Evolutionary conservation across 306 rosid species (phyloP).

Genomic region (Astragalus membranaceus): DNA sequence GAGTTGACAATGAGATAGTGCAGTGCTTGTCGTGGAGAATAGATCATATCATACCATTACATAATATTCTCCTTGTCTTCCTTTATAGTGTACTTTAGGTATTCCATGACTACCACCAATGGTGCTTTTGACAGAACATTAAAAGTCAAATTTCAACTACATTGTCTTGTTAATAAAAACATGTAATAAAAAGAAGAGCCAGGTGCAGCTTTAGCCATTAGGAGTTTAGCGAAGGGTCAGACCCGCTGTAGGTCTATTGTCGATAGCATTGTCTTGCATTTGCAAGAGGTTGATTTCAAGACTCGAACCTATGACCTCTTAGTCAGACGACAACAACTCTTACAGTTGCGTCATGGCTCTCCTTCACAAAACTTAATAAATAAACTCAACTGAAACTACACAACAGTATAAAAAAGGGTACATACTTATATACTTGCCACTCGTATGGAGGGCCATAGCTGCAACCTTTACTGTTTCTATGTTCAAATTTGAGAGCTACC

Average conservation of each 20-base stretch:
- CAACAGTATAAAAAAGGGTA: neutral
- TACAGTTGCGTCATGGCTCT: neutral
- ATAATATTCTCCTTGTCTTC: slow-evolving; percentile 91
- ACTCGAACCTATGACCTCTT: neutral
- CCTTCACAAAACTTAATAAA: neutral
- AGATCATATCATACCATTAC: slow-evolving; percentile 72
- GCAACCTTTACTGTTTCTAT: slow-evolving; percentile 97
- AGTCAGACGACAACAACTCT: neutral
- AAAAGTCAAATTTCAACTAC: neutral
- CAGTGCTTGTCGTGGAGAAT: neutral
- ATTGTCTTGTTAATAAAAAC: neutral
- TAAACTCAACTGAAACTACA: neutral
- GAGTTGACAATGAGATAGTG: neutral
- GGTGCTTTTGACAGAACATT: slow-evolving; percentile 44
- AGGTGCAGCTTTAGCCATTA: neutral
- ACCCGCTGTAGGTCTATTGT: neutral
- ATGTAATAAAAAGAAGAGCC: neutral
- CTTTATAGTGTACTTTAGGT: slow-evolving; percentile 93
- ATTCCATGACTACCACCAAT: slow-evolving; percentile 99
- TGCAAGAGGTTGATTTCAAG: neutral
- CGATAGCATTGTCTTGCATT: neutral
- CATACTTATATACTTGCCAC: slow-evolving; percentile 99
- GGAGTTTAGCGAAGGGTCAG: neutral
- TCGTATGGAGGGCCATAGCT: slow-evolving; percentile 96
- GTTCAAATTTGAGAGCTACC: slow-evolving; percentile 98